Base-by-base conservation (phyloP, 148 eudicot species). In the Camellia sinensis region DNA sequence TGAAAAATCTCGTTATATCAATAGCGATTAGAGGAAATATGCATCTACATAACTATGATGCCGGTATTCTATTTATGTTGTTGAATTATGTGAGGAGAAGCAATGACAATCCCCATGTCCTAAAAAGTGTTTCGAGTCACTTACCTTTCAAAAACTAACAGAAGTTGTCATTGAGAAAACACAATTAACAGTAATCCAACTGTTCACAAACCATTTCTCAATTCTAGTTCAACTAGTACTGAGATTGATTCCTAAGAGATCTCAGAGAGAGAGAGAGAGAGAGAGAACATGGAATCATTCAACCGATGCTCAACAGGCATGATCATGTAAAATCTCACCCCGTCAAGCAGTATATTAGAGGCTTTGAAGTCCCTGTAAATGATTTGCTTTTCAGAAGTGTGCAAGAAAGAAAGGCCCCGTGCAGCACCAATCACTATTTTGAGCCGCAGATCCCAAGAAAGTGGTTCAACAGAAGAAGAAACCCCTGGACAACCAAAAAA, bases 321-420 rank as follows among this genome's bases (percentile, higher is more conserved):
- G 13, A 76, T 5, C 14, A 21, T 71, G 22, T 54, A 71, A 61
- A 73, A 67, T 41, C 86, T 81, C 69, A 86, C 88, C 85, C 60
- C 88, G 84, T 91, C 94, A 77, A 91, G 92, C 71, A 91, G 87
- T 81, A 91, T 89, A 79, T 89, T 91, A 40, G 94, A 83, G 67
- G 92, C 88, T 68, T 91, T 91, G 79, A 89, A 87, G 79, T 91
- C 92, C 66, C 94, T 79, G 67, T 89, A 91, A 29, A 91, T 89
- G 71, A 91, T 82, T 80, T 89, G 79, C 41, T 69, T 83, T 21
- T 88, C 88, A 4, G 90, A 88, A 74, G 53, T 59, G 63, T 89
- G 94, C 82, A 91, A 81, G 78, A 89, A 91, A 50, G 88, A 86
- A 65, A 91, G 79, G 45, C 92, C 94, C 53, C 87, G 88, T 67